Evolutionary conservation across 495 filamentous ascomycete species (phyloP).

Genomic region (Penicillium parvum): DNA sequence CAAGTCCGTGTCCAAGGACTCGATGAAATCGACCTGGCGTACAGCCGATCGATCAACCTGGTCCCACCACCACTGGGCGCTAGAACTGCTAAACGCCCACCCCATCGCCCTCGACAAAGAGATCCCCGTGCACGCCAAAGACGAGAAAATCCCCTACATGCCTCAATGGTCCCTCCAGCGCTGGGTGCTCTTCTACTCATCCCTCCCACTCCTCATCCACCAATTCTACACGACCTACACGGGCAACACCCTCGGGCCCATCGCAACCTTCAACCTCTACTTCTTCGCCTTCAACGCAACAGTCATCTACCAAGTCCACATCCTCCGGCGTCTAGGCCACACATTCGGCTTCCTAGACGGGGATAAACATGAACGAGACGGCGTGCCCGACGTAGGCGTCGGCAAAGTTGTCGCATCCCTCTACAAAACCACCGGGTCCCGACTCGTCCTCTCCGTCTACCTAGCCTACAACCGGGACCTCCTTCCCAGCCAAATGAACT

Average conservation of each 20-base stretch:
- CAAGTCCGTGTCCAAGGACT: constrained; percentile 34
- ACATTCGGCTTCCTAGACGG: constrained; percentile 29
- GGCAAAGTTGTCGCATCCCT: constrained; percentile 25
- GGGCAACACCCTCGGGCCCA: constrained; percentile 25
- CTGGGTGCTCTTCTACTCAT: constrained; percentile 37
- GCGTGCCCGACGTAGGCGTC: constrained; percentile 29
- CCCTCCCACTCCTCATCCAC: constrained; percentile 33
- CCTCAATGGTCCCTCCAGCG: constrained; percentile 36
- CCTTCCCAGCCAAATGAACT: constrained; percentile 44
- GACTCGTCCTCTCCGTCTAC: constrained; percentile 24
- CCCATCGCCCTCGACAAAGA: constrained; percentile 29
- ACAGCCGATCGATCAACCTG: constrained; percentile 29
- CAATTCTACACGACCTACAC: constrained; percentile 30
- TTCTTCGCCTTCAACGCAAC: constrained; percentile 34
- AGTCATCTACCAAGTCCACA: constrained; percentile 33
- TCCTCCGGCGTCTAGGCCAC: constrained; percentile 29
- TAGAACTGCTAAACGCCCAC: constrained; percentile 35
- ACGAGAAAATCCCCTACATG: constrained; percentile 36
- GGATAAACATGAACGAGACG: constrained; percentile 30
- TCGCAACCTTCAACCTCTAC: constrained; percentile 35
- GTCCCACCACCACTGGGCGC: constrained; percentile 31
- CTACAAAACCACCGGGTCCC: constrained; percentile 31
- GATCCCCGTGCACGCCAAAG: constrained; percentile 34
- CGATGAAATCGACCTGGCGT: constrained; percentile 43
- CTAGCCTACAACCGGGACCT: constrained; percentile 22